Conservation (phyloP, 1,284 basidiomycete genomes). For the Cutaneotrichosporon cyanovorans region DNA sequence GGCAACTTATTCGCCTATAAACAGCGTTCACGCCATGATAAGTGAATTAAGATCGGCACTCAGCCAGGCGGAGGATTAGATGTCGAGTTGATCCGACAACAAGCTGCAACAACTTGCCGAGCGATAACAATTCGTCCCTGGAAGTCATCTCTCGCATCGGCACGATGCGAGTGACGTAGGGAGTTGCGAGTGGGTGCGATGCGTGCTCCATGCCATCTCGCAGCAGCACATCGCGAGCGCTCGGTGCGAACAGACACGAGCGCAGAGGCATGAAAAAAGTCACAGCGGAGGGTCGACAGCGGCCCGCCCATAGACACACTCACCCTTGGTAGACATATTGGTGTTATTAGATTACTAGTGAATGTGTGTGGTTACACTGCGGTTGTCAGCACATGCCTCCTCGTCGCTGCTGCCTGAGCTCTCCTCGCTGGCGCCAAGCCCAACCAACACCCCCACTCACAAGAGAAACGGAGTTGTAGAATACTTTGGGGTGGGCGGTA, state of each 20-base stretch:
- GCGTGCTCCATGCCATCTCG: not conserved
- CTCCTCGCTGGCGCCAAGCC: too few species aligned
- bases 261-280: too few species aligned
- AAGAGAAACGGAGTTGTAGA: slow-evolving; percentile 1
- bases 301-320: slow-evolving; percentile 14
- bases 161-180: not conserved
- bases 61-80: not conserved
- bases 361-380: slow-evolving; percentile 8
- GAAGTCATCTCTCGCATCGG: not conserved
- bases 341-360: slow-evolving; percentile 4
- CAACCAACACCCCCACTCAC: too few species aligned
- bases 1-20: too few species aligned
- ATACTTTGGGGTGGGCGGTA: slow-evolving; percentile 1
- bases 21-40: not conserved
- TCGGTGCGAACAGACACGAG: not conserved
- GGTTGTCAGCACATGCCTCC: not conserved
- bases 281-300: too few species aligned
- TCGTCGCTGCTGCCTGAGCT: too few species aligned
- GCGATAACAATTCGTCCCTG: not conserved
- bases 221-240: not conserved
- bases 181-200: not conserved
- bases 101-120: not conserved
- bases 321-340: slow-evolving; percentile 46
- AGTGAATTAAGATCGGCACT: not conserved
- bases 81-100: slow-evolving; percentile 7